Percentiles rank a stretch among this genome's conserved stretches.
These are phyloP conservation scores for Loxodes magnus DNA, from an alignment of 73 alveolate species.

Conservation along the genomic window DNA sequence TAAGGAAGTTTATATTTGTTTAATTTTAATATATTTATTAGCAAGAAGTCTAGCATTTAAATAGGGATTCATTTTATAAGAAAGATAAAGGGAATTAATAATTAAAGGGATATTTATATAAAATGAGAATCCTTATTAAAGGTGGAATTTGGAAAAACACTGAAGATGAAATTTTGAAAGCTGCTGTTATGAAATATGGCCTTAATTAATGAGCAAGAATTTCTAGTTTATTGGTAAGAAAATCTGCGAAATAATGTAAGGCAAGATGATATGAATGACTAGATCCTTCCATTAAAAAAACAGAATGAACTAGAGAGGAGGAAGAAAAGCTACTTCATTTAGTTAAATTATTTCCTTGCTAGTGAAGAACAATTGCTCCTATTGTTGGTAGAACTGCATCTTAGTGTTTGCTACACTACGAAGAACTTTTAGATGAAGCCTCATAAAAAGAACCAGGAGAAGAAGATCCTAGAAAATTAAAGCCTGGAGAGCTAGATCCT, in stretches of 20 bases:
- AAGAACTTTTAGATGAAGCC: slow-evolving; percentile 94
- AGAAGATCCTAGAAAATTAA: slow-evolving; percentile 91
- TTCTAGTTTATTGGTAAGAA: slow-evolving; percentile 92
- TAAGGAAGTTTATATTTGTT: no score
- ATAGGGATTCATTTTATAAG: no score
- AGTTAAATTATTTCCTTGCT: slow-evolving; percentile 97
- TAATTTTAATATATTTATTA: no score
- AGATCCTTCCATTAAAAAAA: slow-evolving; percentile 98
- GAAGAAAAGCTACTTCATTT: slow-evolving; percentile 97
- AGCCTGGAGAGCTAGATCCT: slow-evolving; percentile 99
- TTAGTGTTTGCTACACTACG: slow-evolving; percentile 97
- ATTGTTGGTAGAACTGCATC: slow-evolving; percentile 97
- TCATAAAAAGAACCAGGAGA: slow-evolving; percentile 91
- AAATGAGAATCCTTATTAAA: slow-evolving; percentile 80
- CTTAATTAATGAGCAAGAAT: slow-evolving; percentile 98
- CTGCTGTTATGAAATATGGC: slow-evolving; percentile 99
- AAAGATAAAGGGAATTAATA: no score
- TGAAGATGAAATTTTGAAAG: slow-evolving; percentile 98
- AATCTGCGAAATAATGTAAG: slow-evolving; percentile 98
- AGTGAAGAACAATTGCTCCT: slow-evolving; percentile 99
- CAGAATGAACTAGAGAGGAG: slow-evolving; percentile 97
- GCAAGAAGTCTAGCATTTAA: no score
- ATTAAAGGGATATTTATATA: no score
- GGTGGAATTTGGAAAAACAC: slow-evolving; percentile 99
- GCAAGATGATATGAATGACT: slow-evolving; percentile 99